phyloP scores from a whole-genome alignment of 768 basidiomycete species.

The Nidularia sp. region DNA sequence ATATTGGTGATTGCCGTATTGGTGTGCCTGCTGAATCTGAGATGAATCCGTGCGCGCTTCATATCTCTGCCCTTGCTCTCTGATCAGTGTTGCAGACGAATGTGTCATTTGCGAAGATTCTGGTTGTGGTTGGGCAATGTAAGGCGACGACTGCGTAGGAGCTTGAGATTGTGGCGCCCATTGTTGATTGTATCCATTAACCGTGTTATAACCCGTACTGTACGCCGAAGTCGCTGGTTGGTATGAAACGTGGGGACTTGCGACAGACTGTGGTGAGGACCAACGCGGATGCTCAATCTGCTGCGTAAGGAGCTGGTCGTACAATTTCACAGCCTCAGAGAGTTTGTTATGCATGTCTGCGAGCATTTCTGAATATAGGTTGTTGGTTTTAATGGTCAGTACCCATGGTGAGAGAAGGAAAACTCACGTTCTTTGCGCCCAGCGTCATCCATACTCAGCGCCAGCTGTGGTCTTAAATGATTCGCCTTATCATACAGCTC shows the following conservation, averaged over 20 bases:
- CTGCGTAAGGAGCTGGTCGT: slow-evolving; percentile 83
- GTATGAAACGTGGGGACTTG: slow-evolving; percentile 22
- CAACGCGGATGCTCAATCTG: slow-evolving; percentile 74
- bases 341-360: slow-evolving; percentile 94
- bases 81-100: background rate
- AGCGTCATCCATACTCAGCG: slow-evolving; percentile 79
- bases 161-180: background rate
- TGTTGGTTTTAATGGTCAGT: background rate
- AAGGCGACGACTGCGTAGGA: slow-evolving; percentile 11
- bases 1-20: slow-evolving; percentile 6
- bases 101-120: slow-evolving; percentile 17
- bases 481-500: slow-evolving; percentile 84
- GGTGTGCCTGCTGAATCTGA: slow-evolving; percentile 9
- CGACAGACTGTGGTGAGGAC: slow-evolving; percentile 33
- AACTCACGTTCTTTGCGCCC: slow-evolving; percentile 76
- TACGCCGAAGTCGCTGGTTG: slow-evolving; percentile 12
- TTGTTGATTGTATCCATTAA: slow-evolving; percentile 1
- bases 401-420: background rate
- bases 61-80: too few relatives aligned
- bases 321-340: slow-evolving; percentile 86
- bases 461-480: slow-evolving; percentile 74
- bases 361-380: slow-evolving; percentile 58
- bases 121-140: slow-evolving; percentile 9
- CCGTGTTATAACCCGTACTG: background rate
- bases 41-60: too few relatives aligned